Percentiles rank a stretch among this genome's conserved stretches.
phyloP scores from a whole-genome alignment of 1,284 basidiomycete species.

The Puccinia triticina region DNA sequence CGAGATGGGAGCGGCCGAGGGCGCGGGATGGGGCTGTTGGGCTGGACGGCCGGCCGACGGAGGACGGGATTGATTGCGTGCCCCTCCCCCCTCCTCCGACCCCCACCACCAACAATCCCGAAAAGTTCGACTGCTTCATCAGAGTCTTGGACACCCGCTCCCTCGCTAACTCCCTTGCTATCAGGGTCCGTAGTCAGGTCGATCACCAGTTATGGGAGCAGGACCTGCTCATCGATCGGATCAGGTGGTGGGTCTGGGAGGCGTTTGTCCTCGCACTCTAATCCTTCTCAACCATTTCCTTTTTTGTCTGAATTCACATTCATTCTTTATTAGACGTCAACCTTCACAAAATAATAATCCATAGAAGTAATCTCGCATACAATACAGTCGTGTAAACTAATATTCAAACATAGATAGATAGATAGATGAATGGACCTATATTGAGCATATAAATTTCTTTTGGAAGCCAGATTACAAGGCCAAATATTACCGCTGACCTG shows the following conservation, averaged over 20 bases:
- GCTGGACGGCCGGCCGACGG: not conserved
- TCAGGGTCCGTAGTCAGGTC: conserved; percentile 2
- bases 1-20: conserved; percentile 3
- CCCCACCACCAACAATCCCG: not conserved
- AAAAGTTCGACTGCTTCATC: not conserved
- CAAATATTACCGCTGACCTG: no score
- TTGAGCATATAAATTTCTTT: no score
- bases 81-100: not conserved
- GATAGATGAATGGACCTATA: no score
- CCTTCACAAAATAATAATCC: no score
- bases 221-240: not conserved
- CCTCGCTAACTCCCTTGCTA: not conserved
- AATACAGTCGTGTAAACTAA: no score
- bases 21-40: not conserved
- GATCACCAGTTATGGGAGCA: not conserved
- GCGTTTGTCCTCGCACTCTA: not conserved
- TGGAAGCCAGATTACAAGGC: no score
- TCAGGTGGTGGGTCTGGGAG: conserved; percentile 1
- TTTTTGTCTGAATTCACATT: no score
- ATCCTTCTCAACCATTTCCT: no score
- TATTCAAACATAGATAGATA: no score
- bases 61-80: not conserved
- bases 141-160: not conserved
- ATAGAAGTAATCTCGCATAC: no score
- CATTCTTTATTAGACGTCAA: no score